Evolutionary conservation across 2,329 filamentous ascomycete species (phyloP).

Genomic region (Ascocoryne sarcoides): DNA sequence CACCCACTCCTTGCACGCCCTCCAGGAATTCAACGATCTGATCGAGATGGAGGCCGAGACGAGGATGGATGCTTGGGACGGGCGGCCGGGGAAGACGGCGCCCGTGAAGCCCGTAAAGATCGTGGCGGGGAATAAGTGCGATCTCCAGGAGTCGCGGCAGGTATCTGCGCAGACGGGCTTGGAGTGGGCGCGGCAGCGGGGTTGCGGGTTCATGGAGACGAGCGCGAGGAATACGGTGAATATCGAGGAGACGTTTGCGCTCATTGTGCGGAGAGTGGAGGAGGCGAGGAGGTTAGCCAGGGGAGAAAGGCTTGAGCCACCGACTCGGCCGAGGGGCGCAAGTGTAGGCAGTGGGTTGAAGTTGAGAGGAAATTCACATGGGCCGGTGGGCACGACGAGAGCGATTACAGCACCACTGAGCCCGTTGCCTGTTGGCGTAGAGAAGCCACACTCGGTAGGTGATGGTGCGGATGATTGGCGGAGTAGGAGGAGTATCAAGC

Average conservation of each 20-base stretch:
- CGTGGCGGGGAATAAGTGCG: constrained; percentile 80
- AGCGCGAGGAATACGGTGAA: constrained; percentile 78
- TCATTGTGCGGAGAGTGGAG: constrained; percentile 53
- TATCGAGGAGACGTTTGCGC: constrained; percentile 80
- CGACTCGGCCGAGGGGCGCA: background rate
- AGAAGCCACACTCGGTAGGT: constrained; percentile 19
- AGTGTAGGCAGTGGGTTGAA: constrained; percentile 4
- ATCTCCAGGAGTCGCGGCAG: constrained; percentile 60
- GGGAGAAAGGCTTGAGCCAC: constrained; percentile 3
- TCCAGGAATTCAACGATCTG: constrained; percentile 73
- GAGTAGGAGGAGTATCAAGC: constrained; percentile 1
- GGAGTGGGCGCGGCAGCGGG: constrained; percentile 64
- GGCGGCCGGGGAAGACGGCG: constrained; percentile 8
- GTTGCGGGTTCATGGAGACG: constrained; percentile 86
- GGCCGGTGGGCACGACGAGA: constrained; percentile 18
- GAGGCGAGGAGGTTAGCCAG: constrained; percentile 32
- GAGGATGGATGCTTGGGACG: constrained; percentile 38
- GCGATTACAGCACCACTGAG: constrained; percentile 25
- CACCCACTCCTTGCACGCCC: constrained; percentile 55
- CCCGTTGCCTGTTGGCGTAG: constrained; percentile 19
- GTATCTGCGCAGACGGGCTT: constrained; percentile 63
- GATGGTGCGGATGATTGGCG: constrained; percentile 2
- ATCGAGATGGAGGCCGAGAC: constrained; percentile 76
- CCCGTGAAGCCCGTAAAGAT: constrained; percentile 58
- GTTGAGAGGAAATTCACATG: constrained; percentile 6